Evolutionary conservation across 208 protist species (phyloP), one percentile per base, ranked within the genome.

Genomic region (Trichomonas vaginalis): DNA sequence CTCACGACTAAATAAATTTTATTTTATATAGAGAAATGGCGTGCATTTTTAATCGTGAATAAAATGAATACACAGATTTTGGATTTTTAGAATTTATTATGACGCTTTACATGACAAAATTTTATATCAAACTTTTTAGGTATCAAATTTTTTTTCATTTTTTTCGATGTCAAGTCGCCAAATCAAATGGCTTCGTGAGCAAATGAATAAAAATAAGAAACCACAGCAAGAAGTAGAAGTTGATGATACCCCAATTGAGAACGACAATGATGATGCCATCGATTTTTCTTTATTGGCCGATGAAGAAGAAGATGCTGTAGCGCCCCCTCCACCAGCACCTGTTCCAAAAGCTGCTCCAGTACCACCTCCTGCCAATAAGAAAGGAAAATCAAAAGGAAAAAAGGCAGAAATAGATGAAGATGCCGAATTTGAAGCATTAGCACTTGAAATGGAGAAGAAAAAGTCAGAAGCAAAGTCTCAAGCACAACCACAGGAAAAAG

Each of bases 161-260:
- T n/a, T 80, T 80, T 80, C 32, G 27, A 90, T 90, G 82, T 90
- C 82, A 23, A 45, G n/a, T 32, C 3, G 42, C 12, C 82, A 90
- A 90, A 90, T 90, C 82, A 90, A 48, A 90, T 90, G 37, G 37
- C 82, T 90, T 90, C 37, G 82, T n/a, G n/a, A 90, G 23, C 82
- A 90, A n/a, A 17, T 90, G 15, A 14, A 90, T 23, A 37, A 17
- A 27, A 48, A 48, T 32, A 90, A 90, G 21, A 17, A 17, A 48
- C 27, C 35, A 35, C 10, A 48, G 42, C 15, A 46, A n/a, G 82
- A 90, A n/a, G 27, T 48, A 23, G 1, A 48, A 1, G 82, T 48
- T 48, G 82, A 90, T 48, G 23, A 45, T 21, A 40, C 46, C 48
- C 82, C 37, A n/a, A 48, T 90, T 10, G 42, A 90, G 27, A 6